Base-by-base conservation (phyloP, 2,329 filamentous ascomycete genomes). In the Colletotrichum limetticola region DNA sequence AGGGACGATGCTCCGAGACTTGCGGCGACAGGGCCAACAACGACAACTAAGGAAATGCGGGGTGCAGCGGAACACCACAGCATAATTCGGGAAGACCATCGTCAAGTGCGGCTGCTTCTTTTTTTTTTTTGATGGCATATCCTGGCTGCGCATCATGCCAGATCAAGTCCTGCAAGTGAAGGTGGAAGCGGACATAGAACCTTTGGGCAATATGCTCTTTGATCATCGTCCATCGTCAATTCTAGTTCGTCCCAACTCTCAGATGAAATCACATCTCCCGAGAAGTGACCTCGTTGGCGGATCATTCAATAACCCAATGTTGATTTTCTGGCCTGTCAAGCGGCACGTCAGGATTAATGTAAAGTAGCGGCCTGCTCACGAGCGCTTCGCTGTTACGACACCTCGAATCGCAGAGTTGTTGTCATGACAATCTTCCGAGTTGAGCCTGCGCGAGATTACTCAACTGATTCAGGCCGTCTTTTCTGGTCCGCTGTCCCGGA, bases 211-310 rank as follows among this genome's bases (percentile, higher is more conserved):
- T 16, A 55, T 62, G 35, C 30, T 42, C 28, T 24, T 32, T 52
- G 28, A 68, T 52, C 61, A 62, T 68, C 66, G 11, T 49, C 35
- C 55, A 16, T 59, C 32, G 42, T 59, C 66, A 53, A 62, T 66
- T 74, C 56, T 22, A 62, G 73, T 74, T 74, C 73, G 59, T 74
- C 73, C 66, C 66, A 71, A 69, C 66, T 71, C 26, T 60, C 42
- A 46, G 52, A 35, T 53, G 64, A 72, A 59, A 61, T 37, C 61
- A 60, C 65, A 49, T 63, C 49, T 49, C 30, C 56, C 52, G 42
- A 56, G 49, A 12, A 22, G 46, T 32, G 42, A 37, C 2, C 46
- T 64, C 26, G 30, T 58, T 63, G 63, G 32, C 30, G 53, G 56
- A 49, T 22, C 35, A 28, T 28, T 26, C 52, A 37, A 16, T 4